Evolutionary conservation across 257 asterid species (phyloP).

Genomic region (Prunella vulgaris): DNA sequence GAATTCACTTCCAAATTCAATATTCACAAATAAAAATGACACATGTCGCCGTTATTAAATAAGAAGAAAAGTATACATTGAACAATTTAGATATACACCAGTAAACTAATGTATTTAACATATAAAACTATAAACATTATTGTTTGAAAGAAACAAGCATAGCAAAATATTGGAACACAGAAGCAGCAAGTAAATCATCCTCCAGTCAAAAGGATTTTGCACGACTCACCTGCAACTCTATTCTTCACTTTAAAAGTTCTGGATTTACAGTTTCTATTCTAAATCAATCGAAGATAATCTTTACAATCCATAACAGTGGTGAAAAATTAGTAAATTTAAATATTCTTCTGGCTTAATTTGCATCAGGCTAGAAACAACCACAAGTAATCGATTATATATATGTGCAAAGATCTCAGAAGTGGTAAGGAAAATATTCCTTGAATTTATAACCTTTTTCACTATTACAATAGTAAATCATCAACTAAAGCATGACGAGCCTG

Average conservation of each 20-base stretch:
- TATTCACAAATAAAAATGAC: neutral
- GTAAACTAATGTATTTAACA: neutral
- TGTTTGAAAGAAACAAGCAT: neutral
- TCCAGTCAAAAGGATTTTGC: neutral
- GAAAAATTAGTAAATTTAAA: neutral
- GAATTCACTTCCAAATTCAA: slow-evolving; percentile 2
- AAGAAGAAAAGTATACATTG: too few relatives aligned
- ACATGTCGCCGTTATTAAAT: neutral
- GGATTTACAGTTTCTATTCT: neutral
- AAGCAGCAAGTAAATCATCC: neutral
- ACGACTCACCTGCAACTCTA: neutral
- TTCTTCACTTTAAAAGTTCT: neutral
- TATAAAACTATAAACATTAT: neutral
- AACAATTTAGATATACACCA: neutral
- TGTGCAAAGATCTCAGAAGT: neutral
- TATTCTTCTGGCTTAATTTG: neutral
- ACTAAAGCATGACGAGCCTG: neutral
- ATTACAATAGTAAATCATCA: neutral
- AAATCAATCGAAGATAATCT: neutral
- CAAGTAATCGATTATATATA: neutral
- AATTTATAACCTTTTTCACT: neutral
- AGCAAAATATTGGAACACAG: neutral
- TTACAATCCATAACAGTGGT: neutral
- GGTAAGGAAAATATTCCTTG: neutral
- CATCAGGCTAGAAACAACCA: neutral